These are phyloP conservation scores for Colletotrichum magnum DNA, from an alignment of 2,329 filamentous ascomycete genomes.

Conservation along the genomic window DNA sequence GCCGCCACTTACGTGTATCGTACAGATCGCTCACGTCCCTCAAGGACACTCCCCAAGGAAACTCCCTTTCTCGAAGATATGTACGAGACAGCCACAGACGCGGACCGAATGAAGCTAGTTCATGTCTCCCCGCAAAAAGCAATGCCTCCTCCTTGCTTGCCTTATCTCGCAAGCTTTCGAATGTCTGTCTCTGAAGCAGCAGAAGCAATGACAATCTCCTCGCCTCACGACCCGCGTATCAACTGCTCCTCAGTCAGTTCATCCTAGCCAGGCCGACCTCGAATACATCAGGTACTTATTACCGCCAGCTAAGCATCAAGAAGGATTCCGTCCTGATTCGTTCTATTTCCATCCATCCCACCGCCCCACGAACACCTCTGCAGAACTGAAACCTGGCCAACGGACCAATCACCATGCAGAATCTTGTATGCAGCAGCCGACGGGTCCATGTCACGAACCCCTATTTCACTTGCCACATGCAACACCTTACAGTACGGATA, in stretches of 20 bases:
- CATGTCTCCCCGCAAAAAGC: too few relatives aligned
- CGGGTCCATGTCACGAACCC: background rate
- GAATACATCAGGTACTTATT: too few relatives aligned
- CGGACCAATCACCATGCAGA: constrained; percentile 6
- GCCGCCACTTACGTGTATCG: background rate
- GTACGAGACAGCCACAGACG: background rate
- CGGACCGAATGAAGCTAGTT: background rate
- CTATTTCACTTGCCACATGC: background rate
- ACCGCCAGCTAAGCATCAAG: too few relatives aligned
- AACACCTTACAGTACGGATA: too few relatives aligned
- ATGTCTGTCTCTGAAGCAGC: background rate
- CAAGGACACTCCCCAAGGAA: too few relatives aligned
- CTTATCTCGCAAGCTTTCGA: background rate
- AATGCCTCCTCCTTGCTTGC: background rate
- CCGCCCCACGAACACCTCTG: background rate
- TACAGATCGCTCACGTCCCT: too few relatives aligned
- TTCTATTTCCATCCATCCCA: constrained; percentile 24
- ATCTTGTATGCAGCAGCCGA: too few relatives aligned
- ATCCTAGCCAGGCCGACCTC: background rate
- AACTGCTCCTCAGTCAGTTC: background rate
- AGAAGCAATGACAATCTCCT: constrained; percentile 16
- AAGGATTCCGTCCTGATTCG: too few relatives aligned
- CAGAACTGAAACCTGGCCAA: constrained; percentile 24
- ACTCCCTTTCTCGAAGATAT: too few relatives aligned
- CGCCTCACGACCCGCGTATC: constrained; percentile 1